These are phyloP conservation scores for Mycena rebaudengoi DNA, from an alignment of 768 basidiomycete genomes.

Conservation along the genomic window DNA sequence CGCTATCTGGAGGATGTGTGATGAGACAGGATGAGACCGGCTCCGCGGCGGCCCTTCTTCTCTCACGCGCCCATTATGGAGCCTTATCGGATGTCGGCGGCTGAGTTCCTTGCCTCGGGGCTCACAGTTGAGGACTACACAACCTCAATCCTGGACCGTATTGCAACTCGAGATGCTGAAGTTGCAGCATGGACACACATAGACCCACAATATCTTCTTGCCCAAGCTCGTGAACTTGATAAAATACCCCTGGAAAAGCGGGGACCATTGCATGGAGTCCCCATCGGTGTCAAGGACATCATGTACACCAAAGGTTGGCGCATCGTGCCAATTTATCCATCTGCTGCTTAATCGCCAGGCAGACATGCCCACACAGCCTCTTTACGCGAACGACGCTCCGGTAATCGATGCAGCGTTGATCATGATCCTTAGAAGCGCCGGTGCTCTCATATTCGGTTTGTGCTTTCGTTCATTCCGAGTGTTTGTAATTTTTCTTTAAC, in stretches of 20 bases:
- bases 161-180: constrained; percentile 15
- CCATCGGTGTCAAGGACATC: constrained; percentile 27
- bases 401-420: constrained; percentile 21
- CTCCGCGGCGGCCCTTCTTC: too few relatives aligned
- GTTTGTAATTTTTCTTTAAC: neutral
- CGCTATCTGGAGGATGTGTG: too few relatives aligned
- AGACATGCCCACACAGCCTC: constrained; percentile 28
- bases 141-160: constrained; percentile 4
- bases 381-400: constrained; percentile 18
- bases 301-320: constrained; percentile 18
- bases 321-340: too few relatives aligned
- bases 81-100: constrained; percentile 2
- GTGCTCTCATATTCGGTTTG: constrained; percentile 26
- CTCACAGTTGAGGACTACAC: constrained; percentile 16
- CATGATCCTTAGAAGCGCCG: constrained; percentile 22
- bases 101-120: constrained; percentile 18
- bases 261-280: constrained; percentile 24
- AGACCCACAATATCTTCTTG: constrained; percentile 17
- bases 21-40: too few relatives aligned
- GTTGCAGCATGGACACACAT: constrained; percentile 25
- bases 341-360: neutral
- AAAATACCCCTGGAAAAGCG: constrained; percentile 12
- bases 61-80: neutral
- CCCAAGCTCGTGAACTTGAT: constrained; percentile 24
- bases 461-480: neutral